A percentile compares a stretch with the other conserved stretches of the same genome.
Evolutionary conservation across 2,329 filamentous ascomycete species (phyloP).

Genomic region (Neodidymelliopsis sp.): DNA sequence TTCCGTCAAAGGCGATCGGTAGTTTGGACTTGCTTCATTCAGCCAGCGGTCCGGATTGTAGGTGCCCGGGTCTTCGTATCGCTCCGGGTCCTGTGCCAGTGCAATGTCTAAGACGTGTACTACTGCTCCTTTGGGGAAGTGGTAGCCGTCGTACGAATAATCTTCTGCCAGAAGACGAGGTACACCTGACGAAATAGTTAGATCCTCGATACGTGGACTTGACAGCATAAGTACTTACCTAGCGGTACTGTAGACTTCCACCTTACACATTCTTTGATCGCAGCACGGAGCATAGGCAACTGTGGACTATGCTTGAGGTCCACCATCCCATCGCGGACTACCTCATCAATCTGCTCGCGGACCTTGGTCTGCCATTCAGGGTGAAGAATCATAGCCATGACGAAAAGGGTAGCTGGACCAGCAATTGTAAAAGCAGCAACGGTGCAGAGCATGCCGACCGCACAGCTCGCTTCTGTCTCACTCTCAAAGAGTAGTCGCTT

Average conservation of each 20-base stretch:
- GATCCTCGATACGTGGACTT: no score
- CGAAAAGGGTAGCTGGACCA: slow-evolving; percentile 21
- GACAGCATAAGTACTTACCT: slow-evolving; percentile 6
- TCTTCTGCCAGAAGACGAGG: slow-evolving; percentile 55
- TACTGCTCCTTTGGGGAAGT: slow-evolving; percentile 51
- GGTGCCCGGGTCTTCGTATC: slow-evolving; percentile 65
- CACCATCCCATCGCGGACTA: slow-evolving; percentile 4
- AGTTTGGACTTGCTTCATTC: slow-evolving; percentile 64
- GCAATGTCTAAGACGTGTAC: slow-evolving; percentile 19
- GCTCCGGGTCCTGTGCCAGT: slow-evolving; percentile 25
- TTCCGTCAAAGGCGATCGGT: slow-evolving; percentile 64
- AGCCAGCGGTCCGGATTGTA: slow-evolving; percentile 67
- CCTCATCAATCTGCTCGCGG: slow-evolving; percentile 14
- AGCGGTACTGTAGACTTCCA: slow-evolving; percentile 53
- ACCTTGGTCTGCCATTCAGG: slow-evolving; percentile 18
- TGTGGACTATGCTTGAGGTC: slow-evolving; percentile 39
- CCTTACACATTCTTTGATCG: slow-evolving; percentile 42
- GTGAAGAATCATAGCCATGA: slow-evolving; percentile 24
- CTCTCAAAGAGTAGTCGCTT: slow-evolving; percentile 1
- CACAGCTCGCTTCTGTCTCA: slow-evolving; percentile 22
- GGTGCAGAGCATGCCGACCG: slow-evolving; percentile 25
- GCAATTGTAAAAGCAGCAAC: slow-evolving; percentile 24
- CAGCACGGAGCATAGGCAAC: slow-evolving; percentile 49
- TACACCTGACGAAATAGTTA: slow-evolving; percentile 52
- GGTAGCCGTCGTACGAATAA: slow-evolving; percentile 53